Conservation (phyloP, 176 grass and related monocot genomes). For the Elymus sibiricus region DNA sequence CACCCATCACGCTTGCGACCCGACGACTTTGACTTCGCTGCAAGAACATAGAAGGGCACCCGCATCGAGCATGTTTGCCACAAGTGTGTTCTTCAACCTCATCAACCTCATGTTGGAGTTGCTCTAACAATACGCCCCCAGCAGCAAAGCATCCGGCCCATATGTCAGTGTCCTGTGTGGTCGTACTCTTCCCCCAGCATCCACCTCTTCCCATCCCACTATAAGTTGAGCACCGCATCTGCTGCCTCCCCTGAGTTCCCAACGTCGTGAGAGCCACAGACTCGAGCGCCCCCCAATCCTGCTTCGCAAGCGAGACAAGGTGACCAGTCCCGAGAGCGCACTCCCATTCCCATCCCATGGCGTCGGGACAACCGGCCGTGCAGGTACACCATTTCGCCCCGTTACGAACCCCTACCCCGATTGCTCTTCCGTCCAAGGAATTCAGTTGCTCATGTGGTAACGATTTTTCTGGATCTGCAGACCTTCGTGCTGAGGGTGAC, state of each 20-base stretch:
- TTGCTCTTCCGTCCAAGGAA: not conserved
- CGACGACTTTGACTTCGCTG: too few relatives aligned
- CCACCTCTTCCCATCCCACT: not conserved
- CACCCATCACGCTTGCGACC: too few relatives aligned
- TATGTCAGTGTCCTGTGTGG: not conserved
- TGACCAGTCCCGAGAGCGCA: slow-evolving; percentile 17
- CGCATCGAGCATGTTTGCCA: too few relatives aligned
- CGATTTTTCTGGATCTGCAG: slow-evolving; percentile 19
- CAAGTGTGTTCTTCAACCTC: too few relatives aligned
- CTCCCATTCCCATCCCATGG: slow-evolving; percentile 18
- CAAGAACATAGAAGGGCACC: too few relatives aligned
- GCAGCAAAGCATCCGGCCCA: not conserved
- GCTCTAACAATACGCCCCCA: not conserved
- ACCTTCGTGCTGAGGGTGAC: slow-evolving; percentile 74
- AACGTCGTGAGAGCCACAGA: not conserved
- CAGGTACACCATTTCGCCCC: slow-evolving; percentile 13
- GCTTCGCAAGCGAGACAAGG: not conserved
- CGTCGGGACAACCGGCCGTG: slow-evolving; percentile 27
- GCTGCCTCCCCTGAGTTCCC: slow-evolving; percentile 9
- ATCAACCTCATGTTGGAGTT: too few relatives aligned
- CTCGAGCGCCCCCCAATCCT: not conserved
- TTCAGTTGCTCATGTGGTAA: not conserved
- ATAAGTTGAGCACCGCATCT: slow-evolving; percentile 27
- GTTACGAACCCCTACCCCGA: too few relatives aligned
- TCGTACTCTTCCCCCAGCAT: not conserved